Evolutionary conservation across 371 early-diverging fungal species (phyloP).

Genomic region (Mortierella sp.): DNA sequence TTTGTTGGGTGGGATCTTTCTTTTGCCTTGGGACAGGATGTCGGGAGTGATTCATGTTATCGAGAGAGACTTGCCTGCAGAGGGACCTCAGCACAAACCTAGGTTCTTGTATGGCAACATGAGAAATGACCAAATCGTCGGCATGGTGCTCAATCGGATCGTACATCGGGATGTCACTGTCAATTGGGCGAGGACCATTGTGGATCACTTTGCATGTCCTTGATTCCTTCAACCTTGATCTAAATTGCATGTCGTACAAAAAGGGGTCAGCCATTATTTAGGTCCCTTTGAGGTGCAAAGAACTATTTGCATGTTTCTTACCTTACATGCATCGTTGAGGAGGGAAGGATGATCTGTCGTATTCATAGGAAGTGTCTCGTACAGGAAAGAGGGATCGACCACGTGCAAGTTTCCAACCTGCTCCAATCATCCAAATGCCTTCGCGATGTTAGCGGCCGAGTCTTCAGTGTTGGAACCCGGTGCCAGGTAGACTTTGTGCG

Average conservation of each 20-base stretch:
- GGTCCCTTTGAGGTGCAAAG: not conserved
- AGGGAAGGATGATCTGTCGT: constrained; percentile 91
- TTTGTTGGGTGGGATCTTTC: not conserved
- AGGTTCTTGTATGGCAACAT: constrained; percentile 88
- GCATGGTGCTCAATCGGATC: constrained; percentile 81
- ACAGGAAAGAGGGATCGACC: constrained; percentile 95
- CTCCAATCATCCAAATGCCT: constrained; percentile 76
- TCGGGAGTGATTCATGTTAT: no score
- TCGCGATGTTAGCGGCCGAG: constrained; percentile 78
- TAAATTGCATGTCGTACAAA: no score
- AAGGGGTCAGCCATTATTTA: not conserved
- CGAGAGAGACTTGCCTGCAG: constrained; percentile 79
- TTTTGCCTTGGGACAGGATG: no score
- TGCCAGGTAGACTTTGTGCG: constrained; percentile 76
- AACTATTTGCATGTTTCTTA: constrained; percentile 53
- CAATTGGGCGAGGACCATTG: constrained; percentile 94
- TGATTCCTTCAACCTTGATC: constrained; percentile 79
- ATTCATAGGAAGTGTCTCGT: constrained; percentile 98
- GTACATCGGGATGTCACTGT: constrained; percentile 95
- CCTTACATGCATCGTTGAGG: constrained; percentile 90
- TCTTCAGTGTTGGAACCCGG: constrained; percentile 96
- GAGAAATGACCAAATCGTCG: constrained; percentile 85
- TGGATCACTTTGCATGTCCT: constrained; percentile 75
- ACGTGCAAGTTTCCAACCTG: constrained; percentile 63
- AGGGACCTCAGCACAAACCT: constrained; percentile 95